These are phyloP conservation scores for Daedaleopsis sinensis DNA, from an alignment of 768 basidiomycete genomes.

Conservation along the genomic window DNA sequence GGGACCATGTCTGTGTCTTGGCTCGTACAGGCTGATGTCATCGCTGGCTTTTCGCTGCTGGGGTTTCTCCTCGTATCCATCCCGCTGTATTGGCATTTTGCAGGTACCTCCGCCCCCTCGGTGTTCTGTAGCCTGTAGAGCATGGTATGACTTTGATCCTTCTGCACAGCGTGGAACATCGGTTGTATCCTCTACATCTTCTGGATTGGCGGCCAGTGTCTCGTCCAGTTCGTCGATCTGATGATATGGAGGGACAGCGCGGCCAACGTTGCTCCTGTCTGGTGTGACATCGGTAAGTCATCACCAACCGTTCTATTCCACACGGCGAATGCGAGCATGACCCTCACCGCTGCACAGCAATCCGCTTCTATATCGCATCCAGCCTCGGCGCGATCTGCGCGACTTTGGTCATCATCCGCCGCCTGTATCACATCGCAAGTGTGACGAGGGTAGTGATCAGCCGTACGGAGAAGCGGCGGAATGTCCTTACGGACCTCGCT, in stretches of 20 bases:
- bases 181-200: constrained; percentile 74
- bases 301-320: background rate
- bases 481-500: constrained; percentile 32
- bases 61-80: constrained; percentile 49
- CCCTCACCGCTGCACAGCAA: constrained; percentile 31
- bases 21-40: constrained; percentile 24
- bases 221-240: constrained; percentile 65
- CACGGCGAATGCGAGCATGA: background rate
- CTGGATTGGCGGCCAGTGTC: constrained; percentile 63
- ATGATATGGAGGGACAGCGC: constrained; percentile 69
- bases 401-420: constrained; percentile 50
- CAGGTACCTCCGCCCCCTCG: constrained; percentile 35
- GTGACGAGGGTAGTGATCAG: constrained; percentile 35
- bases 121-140: background rate
- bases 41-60: constrained; percentile 44
- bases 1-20: constrained; percentile 19
- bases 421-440: constrained; percentile 47
- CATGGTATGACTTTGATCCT: background rate
- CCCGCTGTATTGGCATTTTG: constrained; percentile 59
- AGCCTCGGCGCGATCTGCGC: constrained; percentile 42
- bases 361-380: constrained; percentile 38
- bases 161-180: constrained; percentile 57
- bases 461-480: constrained; percentile 32
- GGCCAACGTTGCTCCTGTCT: constrained; percentile 45
- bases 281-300: constrained; percentile 59